Evolutionary conservation across 2,329 filamentous ascomycete species (phyloP), one percentile per base, ranked within the genome.

Genomic region (Epichloe glyceriae): DNA sequence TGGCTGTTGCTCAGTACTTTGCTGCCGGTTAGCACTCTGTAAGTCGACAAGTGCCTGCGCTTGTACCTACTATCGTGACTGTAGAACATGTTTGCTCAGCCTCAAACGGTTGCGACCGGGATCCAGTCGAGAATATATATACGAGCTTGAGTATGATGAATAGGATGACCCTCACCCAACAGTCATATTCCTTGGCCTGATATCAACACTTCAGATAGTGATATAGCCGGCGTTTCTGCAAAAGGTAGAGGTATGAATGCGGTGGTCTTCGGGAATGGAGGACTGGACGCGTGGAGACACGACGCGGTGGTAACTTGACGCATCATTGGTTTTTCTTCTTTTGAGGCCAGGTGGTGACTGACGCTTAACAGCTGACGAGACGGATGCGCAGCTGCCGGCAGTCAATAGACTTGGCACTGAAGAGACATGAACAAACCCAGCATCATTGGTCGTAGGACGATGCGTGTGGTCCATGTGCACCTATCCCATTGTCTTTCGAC

Each of bases 1-100:
- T 93, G 85, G 62, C 82, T 82, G 55, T 79, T 91, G 3, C 83
- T 93, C 50, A 98, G 79, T 53, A 98, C 80, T 84, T 84, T 11
- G 19, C n/a, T 15, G 42, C 20, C 10, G 19, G 58, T 71, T 43
- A 68, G 62, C 12, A 38, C 15, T 10, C 22, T 19, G 4, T 0
- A 33, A 30, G 20, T 12, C 11, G 12, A 38, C 15, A 33, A 34
- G 3, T 14, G 14, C n/a, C 20, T 39, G 10, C 20, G 11, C 30
- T 17, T 20, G 15, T 14, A 26, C 34, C 8, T 73, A 93, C 91
- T 88, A 69, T 96, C 90, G 70, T 95, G 88, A 60, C 87, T 94
- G 71, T 95, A 97, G 65, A 96, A 96, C 90, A 96, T 96, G 58
- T 37, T 65, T 26, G 10, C 3, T 33, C 39, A 39, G 8, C 6